These are phyloP conservation scores for Coniella lustricola DNA, from an alignment of 2,329 filamentous ascomycete genomes.

Conservation along the genomic window DNA sequence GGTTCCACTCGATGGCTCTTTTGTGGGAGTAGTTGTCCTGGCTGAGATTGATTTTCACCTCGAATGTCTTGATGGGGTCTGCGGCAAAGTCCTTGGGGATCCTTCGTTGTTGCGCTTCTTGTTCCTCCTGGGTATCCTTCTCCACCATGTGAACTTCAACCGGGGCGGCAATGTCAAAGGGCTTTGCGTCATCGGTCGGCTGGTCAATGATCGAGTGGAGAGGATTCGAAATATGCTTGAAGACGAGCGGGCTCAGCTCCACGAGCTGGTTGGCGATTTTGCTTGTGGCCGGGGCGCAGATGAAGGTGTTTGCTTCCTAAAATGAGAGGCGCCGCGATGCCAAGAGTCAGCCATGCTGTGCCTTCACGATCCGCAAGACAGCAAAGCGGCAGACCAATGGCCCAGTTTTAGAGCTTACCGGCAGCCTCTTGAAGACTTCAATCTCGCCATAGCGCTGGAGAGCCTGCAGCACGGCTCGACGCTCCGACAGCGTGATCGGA, in stretches of 20 bases:
- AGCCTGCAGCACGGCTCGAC: conserved; percentile 46
- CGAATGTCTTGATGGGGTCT: conserved; percentile 30
- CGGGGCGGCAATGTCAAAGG: conserved; percentile 11
- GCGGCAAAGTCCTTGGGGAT: not conserved
- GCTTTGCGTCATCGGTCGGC: conserved; percentile 11
- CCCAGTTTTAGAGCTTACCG: conserved; percentile 23
- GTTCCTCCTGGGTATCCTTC: not conserved
- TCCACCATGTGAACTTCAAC: conserved; percentile 17
- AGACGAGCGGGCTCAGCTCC: conserved; percentile 39
- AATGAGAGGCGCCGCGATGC: not conserved
- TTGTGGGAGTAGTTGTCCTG: conserved; percentile 38
- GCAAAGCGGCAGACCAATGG: too few relatives aligned
- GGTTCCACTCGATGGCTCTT: conserved; percentile 27
- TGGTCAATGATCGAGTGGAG: conserved; percentile 18
- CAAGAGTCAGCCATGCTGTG: too few relatives aligned
- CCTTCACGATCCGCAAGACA: too few relatives aligned
- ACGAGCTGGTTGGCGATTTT: conserved; percentile 35
- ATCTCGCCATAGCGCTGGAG: conserved; percentile 43
- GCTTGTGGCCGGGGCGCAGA: conserved; percentile 38
- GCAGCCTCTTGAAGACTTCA: conserved; percentile 45
- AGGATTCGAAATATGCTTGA: conserved; percentile 30
- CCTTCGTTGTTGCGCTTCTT: not conserved
- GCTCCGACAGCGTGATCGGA: conserved; percentile 45
- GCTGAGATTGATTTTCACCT: conserved; percentile 33
- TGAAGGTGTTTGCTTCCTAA: conserved; percentile 42